Evolutionary conservation across 169 alveolate genomes (phyloP).

Genomic region (Cryptosporidium meleagridis): DNA sequence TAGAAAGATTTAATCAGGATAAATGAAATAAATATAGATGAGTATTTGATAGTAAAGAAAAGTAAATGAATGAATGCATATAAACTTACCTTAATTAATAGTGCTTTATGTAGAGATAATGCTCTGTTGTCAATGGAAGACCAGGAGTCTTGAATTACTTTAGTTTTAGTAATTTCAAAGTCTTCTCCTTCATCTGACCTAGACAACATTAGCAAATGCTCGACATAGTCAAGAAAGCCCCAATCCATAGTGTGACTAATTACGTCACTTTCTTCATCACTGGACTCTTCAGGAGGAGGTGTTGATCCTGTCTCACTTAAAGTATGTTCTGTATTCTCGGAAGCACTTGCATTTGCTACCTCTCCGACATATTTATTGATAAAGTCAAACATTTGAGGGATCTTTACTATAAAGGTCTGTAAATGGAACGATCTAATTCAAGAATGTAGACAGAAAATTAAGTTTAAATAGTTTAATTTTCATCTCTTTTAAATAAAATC

Average conservation of each 20-base stretch:
- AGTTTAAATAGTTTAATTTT: neutral
- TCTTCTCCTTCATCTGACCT: slow-evolving; percentile 57
- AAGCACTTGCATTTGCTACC: neutral
- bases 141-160: slow-evolving; percentile 59
- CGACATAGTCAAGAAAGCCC: slow-evolving; percentile 69
- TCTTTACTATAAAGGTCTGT: neutral
- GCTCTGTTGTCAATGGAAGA: slow-evolving; percentile 58
- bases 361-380: slow-evolving; percentile 45
- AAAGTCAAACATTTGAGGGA: slow-evolving; percentile 40
- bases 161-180: slow-evolving; percentile 28
- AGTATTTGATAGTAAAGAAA: no score
- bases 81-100: slow-evolving; percentile 49
- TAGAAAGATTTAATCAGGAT: neutral
- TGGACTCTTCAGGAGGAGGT: slow-evolving; percentile 36
- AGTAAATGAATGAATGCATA: neutral
- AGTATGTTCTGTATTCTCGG: neutral
- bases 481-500: neutral
- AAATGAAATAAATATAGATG: neutral
- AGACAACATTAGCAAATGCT: slow-evolving; percentile 49
- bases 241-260: slow-evolving; percentile 61
- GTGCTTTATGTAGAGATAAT: slow-evolving; percentile 31
- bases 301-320: slow-evolving; percentile 55
- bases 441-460: no score
- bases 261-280: slow-evolving; percentile 65
- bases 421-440: no score